A percentile compares a stretch with the other conserved stretches of the same genome.
Evolutionary conservation across 192 early-diverging fungal genomes (phyloP).

Genomic region (Coemansia sp.): DNA sequence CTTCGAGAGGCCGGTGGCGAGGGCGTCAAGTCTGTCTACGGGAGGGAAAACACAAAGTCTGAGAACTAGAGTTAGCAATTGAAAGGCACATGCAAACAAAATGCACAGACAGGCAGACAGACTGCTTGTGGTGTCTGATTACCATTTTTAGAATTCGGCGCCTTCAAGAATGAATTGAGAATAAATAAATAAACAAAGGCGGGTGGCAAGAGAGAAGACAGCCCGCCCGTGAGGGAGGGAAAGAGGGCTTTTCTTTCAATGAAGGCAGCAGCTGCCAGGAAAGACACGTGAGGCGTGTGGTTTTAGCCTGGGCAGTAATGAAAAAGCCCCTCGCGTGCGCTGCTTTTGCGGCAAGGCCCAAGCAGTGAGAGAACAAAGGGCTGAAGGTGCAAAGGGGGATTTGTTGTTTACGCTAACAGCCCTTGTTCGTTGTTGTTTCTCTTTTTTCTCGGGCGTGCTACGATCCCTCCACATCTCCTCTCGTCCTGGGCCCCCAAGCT

Average conservation of each 20-base stretch:
- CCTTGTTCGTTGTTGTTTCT: neutral
- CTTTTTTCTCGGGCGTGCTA: neutral
- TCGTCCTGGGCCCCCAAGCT: neutral
- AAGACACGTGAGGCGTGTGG: too few species aligned
- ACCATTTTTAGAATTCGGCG: slow-evolving; percentile 2
- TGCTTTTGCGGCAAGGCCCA: too few species aligned
- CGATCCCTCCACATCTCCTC: neutral
- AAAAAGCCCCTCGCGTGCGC: too few species aligned
- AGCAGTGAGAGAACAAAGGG: neutral
- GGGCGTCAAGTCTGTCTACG: slow-evolving; percentile 4
- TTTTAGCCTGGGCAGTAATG: too few species aligned
- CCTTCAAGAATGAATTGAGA: neutral
- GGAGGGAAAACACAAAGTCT: neutral
- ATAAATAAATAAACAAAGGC: slow-evolving; percentile 3
- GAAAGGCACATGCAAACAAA: neutral
- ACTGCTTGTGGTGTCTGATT: neutral
- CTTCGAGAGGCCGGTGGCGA: slow-evolving; percentile 4
- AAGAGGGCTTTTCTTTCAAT: neutral
- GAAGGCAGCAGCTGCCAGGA: too few species aligned
- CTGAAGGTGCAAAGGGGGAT: neutral
- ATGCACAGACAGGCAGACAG: neutral
- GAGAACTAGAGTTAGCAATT: neutral
- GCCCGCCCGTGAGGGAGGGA: neutral
- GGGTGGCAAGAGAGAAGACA: neutral
- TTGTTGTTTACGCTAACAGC: neutral